These are phyloP conservation scores for Penicillium sp. DNA, from an alignment of 2,329 filamentous ascomycete species.

Conservation along the genomic window DNA sequence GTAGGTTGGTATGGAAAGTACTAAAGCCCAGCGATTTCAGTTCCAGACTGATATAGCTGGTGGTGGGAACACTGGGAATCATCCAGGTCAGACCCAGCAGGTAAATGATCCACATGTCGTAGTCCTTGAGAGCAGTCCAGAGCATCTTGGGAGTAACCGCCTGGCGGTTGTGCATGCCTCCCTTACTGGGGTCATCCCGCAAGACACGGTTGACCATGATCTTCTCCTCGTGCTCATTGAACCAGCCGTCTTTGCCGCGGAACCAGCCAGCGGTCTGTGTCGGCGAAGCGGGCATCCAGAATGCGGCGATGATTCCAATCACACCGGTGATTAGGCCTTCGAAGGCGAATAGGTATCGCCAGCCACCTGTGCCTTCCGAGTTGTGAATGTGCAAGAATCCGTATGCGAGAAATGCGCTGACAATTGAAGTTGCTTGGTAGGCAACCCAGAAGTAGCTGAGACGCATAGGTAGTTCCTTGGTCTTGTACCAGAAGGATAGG, in stretches of 20 bases:
- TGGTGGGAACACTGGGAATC: constrained; percentile 39
- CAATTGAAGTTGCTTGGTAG: constrained; percentile 50
- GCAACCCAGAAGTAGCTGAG: constrained; percentile 72
- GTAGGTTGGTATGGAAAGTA: constrained; percentile 62
- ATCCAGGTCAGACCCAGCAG: constrained; percentile 49
- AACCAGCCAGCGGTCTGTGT: constrained; percentile 64
- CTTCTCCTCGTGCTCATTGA: constrained; percentile 65
- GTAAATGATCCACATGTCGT: constrained; percentile 60
- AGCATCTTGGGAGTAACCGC: constrained; percentile 51
- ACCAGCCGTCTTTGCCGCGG: constrained; percentile 65
- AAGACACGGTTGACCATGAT: constrained; percentile 68
- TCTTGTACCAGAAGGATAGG: constrained; percentile 74
- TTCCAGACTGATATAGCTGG: constrained; percentile 41
- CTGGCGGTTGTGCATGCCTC: constrained; percentile 63
- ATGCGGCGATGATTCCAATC: constrained; percentile 57
- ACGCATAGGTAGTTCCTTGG: constrained; percentile 66
- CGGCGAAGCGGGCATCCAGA: constrained; percentile 65
- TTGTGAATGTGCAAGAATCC: constrained; percentile 43
- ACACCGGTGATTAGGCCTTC: constrained; percentile 53
- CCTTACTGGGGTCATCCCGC: constrained; percentile 57
- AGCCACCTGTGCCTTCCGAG: constrained; percentile 40
- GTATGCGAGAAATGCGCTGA: constrained; percentile 50
- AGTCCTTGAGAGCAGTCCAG: constrained; percentile 53
- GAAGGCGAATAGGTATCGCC: constrained; percentile 45
- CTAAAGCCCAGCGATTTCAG: constrained; percentile 57